phyloP scores from a whole-genome alignment of 2,329 filamentous ascomycete species.

The Pleurostoma richardsiae region DNA sequence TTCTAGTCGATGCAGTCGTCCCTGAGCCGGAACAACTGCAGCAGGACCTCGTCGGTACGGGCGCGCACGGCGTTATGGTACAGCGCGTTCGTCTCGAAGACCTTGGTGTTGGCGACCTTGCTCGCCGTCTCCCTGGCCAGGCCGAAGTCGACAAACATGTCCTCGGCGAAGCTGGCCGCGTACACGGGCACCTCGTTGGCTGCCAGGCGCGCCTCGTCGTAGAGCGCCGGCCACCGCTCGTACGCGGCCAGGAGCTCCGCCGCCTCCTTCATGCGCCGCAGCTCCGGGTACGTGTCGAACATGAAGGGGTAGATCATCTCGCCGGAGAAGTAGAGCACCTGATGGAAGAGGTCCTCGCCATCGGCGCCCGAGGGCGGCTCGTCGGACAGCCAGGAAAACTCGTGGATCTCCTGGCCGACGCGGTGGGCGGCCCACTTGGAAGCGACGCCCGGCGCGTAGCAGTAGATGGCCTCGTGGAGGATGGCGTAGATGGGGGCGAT shows the following conservation, averaged over 20 bases:
- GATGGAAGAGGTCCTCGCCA: conserved; percentile 8
- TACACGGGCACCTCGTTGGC: conserved; percentile 64
- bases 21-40: conserved; percentile 69
- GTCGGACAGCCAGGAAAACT: conserved; percentile 47
- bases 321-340: conserved; percentile 71
- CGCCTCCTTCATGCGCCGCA: conserved; percentile 61
- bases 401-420: conserved; percentile 43
- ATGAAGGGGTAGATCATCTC: conserved; percentile 90
- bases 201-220: conserved; percentile 55
- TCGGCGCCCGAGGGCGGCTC: conserved; percentile 31
- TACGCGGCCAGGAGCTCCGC: conserved; percentile 63
- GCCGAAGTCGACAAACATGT: conserved; percentile 69
- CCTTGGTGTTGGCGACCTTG: conserved; percentile 70
- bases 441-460: conserved; percentile 46
- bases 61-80: conserved; percentile 79
- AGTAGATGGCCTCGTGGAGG: conserved; percentile 86
- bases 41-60: conserved; percentile 71
- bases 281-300: conserved; percentile 75
- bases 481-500: conserved; percentile 77
- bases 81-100: conserved; percentile 74
- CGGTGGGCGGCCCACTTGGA: conserved; percentile 73
- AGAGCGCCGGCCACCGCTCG: conserved; percentile 54
- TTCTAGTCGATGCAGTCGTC: conserved; percentile 58
- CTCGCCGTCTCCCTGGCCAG: conserved; percentile 58
- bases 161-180: conserved; percentile 61